Percentiles rank a stretch among this genome's conserved stretches.
Conservation (phyloP, 108 stramenopile species). For the Nitzschia palea region DNA sequence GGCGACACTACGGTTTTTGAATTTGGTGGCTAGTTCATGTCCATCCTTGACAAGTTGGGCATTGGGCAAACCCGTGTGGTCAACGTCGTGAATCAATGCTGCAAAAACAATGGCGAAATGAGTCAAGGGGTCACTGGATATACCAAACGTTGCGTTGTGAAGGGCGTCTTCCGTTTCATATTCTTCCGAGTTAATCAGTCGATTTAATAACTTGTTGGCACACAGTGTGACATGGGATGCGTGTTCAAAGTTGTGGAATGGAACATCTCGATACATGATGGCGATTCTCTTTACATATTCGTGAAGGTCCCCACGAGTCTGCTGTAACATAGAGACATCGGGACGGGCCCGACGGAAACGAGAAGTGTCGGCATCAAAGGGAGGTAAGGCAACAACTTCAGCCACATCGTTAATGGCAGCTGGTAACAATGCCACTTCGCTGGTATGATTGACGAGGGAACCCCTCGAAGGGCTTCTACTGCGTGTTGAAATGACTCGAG, state of each 20-base stretch:
- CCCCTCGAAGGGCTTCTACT: conserved; percentile 12
- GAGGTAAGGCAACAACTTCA: conserved; percentile 28
- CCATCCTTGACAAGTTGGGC: conserved; percentile 50
- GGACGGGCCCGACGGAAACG: conserved; percentile 25
- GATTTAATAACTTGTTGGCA: conserved; percentile 51
- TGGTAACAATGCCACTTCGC: conserved; percentile 24
- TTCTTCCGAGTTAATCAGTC: conserved; percentile 38
- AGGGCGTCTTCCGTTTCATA: conserved; percentile 35
- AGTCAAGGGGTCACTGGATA: conserved; percentile 43
- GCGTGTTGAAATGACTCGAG: conserved; percentile 23
- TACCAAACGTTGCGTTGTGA: conserved; percentile 33
- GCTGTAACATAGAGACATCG: conserved; percentile 24
- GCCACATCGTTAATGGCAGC: conserved; percentile 28
- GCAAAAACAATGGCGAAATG: conserved; percentile 57
- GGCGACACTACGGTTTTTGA: conserved; percentile 41
- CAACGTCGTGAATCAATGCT: conserved; percentile 56
- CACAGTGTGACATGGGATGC: conserved; percentile 51
- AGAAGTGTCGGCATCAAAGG: conserved; percentile 24
- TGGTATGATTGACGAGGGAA: conserved; percentile 25
- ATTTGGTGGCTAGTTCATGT: conserved; percentile 24
- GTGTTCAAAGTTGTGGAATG: conserved; percentile 58
- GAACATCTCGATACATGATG: conserved; percentile 42
- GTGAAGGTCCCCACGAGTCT: conserved; percentile 23
- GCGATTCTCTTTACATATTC: conserved; percentile 27
- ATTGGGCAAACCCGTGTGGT: conserved; percentile 53